phyloP scores from a whole-genome alignment of 2,329 filamentous ascomycete genomes.

The Curvularia verruculosa region DNA sequence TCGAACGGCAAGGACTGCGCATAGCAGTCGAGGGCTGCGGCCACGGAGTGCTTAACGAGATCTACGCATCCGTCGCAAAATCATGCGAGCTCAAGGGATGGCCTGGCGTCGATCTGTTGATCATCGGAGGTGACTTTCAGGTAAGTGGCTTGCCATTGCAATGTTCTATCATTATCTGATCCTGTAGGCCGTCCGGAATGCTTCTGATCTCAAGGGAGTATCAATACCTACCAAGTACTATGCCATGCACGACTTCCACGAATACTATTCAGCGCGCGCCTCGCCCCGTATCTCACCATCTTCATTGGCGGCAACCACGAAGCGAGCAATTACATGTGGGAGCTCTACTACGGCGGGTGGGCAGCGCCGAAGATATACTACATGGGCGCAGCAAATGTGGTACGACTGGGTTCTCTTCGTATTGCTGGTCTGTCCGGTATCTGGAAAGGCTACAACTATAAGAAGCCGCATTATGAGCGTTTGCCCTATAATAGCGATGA shows the following conservation, averaged over 20 bases:
- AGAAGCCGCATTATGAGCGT: constrained; percentile 80
- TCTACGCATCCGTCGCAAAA: constrained; percentile 78
- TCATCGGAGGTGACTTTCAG: constrained; percentile 97
- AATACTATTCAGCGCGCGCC: constrained; percentile 85
- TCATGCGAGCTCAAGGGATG: constrained; percentile 75
- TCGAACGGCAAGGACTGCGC: constrained; percentile 57
- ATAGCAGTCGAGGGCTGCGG: constrained; percentile 90
- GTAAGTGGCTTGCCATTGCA: constrained; percentile 50
- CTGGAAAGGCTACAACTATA: constrained; percentile 90
- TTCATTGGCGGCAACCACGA: constrained; percentile 97
- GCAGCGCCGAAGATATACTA: constrained; percentile 98
- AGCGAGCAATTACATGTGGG: constrained; percentile 85
- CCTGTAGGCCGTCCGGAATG: constrained; percentile 79
- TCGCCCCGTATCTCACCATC: constrained; percentile 85
- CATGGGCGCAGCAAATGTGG: constrained; percentile 87
- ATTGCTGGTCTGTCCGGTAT: constrained; percentile 93
- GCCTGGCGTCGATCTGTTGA: constrained; percentile 83
- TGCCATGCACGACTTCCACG: constrained; percentile 86
- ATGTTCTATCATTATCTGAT: constrained; percentile 21
- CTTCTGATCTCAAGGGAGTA: constrained; percentile 84
- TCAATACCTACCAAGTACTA: constrained; percentile 89
- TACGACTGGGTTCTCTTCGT: constrained; percentile 81
- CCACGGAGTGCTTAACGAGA: constrained; percentile 88
- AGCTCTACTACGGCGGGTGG: constrained; percentile 97
- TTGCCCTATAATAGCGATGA: constrained; percentile 82